Base-by-base conservation (phyloP, 2,329 filamentous ascomycete genomes). In the Pseudopithomyces maydicus region DNA sequence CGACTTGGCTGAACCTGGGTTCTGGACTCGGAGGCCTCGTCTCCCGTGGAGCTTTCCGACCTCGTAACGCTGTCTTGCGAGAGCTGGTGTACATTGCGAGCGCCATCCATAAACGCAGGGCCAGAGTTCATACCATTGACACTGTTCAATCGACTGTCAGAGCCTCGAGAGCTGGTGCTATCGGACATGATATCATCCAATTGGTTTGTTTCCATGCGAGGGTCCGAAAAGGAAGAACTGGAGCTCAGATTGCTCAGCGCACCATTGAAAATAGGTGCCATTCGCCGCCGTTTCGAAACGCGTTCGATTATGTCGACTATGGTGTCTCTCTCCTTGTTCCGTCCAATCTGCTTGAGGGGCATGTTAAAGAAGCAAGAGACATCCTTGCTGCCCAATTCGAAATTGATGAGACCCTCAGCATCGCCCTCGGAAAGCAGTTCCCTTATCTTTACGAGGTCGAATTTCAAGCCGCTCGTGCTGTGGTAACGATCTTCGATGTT, bases 291-390 rank as follows among this genome's bases (percentile, higher is more conserved):
- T 69, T 82, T 87, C 19, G 90, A 85, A 47, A 92, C 89, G 45
- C 87, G 88, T 61, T 96, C 88, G 48, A 97, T 91, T 35, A 95
- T 65, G 20, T 71, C 67, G 38, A 92, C 77, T 8, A 97, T 85
- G 36, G 85, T 84, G 45, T 88, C 81, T 41, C 86, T 87, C 72
- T 97, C 91, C 59, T 85, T 81, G 29, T 88, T 82, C 35, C 93
- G 86, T 3, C 94, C 94, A 62, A 97, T 90, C 82, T 96, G 92
- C 56, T 83, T 82, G 0, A 87, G 85, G 0, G 94, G 94, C 19
- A 97, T 83, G 64, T 92, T 90, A 77, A 97, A 97, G 71, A 96
- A 95, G 4, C 92, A 96, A 1, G 92, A 96, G 0, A 97, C 87
- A 74, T 98, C 94, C 56, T 88, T 91, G n/a, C 88, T 86, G 12